Base-by-base conservation (phyloP, 345 rosid species). In the Brassica rapa region DNA sequence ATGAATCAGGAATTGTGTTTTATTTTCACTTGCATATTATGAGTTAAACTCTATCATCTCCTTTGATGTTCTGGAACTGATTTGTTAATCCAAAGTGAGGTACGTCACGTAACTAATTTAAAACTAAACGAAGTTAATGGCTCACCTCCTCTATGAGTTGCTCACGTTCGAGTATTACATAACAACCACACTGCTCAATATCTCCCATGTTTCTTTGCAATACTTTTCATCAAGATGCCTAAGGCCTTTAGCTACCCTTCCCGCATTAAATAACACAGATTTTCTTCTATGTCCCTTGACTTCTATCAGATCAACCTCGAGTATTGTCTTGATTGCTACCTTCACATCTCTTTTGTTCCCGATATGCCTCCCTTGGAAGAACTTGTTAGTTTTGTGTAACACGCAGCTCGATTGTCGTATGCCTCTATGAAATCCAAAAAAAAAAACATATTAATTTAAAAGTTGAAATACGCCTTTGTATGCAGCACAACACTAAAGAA, bases 221-320 rank as follows among this genome's bases (percentile, higher is more conserved):
- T 33, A 0, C 1, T 4, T 51, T 21, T 49, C 14, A 64, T 85
- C 80, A 69, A 85, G 2, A 3, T 2, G 49, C 5, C 3, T 0
- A 9, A 90, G 85, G 5, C 84, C 83, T 68, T 89, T 82, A 0
- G 94, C 91, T 74, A 93, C 53, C 83, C 77, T 84, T 8, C 90
- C 72, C 2, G 85, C 89, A 55, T 89, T 88, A 62, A 88, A 86
- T 81, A 90, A 43, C 25, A 88, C 89, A 0, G 91, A 85, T 62
- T 87, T 88, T 84, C 90, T 89, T 60, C 81, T 60, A 30, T 88
- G 91, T 63, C 92, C 92, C 68, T 89, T 90, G 53, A 86, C 90
- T 0, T 41, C 41, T 6, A 71, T 43, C 0, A 90, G 90, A 19
- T 76, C 55, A 30, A 83, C 84, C 5, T 14, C 30, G 1, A 81